Conservation (phyloP, 1,139 yeast genomes). For the Trichomonascaceae sp. region DNA sequence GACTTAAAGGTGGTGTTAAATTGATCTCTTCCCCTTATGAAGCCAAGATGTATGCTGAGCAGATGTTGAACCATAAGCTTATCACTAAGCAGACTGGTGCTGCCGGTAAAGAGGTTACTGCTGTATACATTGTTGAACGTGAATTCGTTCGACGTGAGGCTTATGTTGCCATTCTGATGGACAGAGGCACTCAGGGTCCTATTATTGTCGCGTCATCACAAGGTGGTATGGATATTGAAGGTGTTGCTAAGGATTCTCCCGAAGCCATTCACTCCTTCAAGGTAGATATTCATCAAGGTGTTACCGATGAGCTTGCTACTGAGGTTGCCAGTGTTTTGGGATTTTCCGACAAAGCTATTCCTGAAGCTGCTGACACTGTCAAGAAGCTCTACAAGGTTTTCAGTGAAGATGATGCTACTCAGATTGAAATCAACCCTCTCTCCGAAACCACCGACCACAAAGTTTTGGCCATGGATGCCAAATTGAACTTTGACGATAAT, state of each 20-base stretch:
- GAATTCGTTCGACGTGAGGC: constrained; percentile 93
- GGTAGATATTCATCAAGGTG: constrained; percentile 71
- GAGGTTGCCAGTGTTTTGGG: constrained; percentile 78
- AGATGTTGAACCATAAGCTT: constrained; percentile 88
- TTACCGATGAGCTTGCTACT: constrained; percentile 69
- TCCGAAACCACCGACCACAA: constrained; percentile 87
- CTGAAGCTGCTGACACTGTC: constrained; percentile 83
- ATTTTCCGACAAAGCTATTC: constrained; percentile 68
- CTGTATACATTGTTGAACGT: constrained; percentile 93
- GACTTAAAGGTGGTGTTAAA: constrained; percentile 95
- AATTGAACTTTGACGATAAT: constrained; percentile 95
- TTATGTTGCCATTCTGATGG: constrained; percentile 89
- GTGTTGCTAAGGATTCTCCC: constrained; percentile 91
- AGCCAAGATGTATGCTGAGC: constrained; percentile 77
- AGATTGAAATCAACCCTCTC: constrained; percentile 97
- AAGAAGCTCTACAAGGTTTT: constrained; percentile 85
- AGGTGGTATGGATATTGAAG: constrained; percentile 99
- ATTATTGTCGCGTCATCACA: constrained; percentile 93
- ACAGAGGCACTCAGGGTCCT: constrained; percentile 85
- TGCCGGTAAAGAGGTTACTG: constrained; percentile 94
- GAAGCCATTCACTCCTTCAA: constrained; percentile 87
- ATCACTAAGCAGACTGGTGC: constrained; percentile 98
- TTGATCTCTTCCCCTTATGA: constrained; percentile 80
- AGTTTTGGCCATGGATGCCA: constrained; percentile 98
- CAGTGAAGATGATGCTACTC: constrained; percentile 89